Conservation (phyloP, 1,284 basidiomycete genomes). For the Peniophora sp. region DNA sequence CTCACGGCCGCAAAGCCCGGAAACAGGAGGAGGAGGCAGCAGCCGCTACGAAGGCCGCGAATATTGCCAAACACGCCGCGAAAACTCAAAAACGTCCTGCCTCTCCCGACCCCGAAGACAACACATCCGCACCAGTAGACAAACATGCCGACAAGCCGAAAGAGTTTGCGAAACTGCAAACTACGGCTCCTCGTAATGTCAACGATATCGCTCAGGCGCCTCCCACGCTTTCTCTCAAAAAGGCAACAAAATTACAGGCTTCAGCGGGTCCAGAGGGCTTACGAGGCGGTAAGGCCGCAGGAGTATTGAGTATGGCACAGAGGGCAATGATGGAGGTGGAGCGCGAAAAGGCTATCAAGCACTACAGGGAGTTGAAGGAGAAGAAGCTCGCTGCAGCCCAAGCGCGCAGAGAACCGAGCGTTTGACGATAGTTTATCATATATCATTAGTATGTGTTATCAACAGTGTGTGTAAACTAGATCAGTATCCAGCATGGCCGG, state of each 20-base stretch:
- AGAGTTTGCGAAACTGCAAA: conserved; percentile 47
- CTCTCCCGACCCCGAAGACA: neutral
- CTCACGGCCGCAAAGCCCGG: conserved; percentile 35
- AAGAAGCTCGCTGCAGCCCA: conserved; percentile 12
- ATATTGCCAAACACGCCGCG: conserved; percentile 15
- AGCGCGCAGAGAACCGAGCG: neutral
- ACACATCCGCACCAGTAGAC: conserved; percentile 10
- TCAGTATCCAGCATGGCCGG: conserved; percentile 21
- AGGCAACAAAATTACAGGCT: conserved; percentile 19
- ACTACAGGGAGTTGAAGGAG: conserved; percentile 65
- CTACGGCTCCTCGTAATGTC: conserved; percentile 58
- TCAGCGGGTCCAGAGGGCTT: conserved; percentile 3
- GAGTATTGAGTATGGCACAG: conserved; percentile 65
- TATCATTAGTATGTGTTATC: neutral
- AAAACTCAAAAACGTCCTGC: conserved; percentile 2
- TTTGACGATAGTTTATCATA: neutral
- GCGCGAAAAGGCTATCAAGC: conserved; percentile 55
- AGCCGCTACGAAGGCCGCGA: conserved; percentile 9
- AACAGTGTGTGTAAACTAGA: neutral
- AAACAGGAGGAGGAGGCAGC: conserved; percentile 33
- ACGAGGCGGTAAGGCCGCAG: conserved; percentile 16
- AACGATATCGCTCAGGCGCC: conserved; percentile 67
- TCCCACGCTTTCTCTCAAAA: conserved; percentile 39
- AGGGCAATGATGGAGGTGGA: conserved; percentile 69
- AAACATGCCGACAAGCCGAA: conserved; percentile 29